A percentile compares a stretch with the other conserved stretches of the same genome.
phyloP scores from a whole-genome alignment of 2,329 filamentous ascomycete genomes.

The Arachnopeziza araneosa region DNA sequence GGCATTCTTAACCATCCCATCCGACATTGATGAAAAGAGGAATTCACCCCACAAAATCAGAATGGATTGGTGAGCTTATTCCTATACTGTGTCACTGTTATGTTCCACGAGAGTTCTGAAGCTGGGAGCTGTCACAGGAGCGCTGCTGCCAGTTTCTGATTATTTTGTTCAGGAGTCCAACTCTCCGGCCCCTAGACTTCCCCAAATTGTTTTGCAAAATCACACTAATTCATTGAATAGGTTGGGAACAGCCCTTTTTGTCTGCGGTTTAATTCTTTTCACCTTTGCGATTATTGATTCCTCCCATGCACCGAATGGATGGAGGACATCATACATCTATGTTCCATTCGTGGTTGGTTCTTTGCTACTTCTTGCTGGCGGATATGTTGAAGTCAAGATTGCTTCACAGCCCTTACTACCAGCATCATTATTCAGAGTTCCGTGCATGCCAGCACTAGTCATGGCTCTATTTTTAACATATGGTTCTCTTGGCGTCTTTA shows the following conservation, averaged over 20 bases:
- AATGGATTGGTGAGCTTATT: constrained; percentile 57
- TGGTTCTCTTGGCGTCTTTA: constrained; percentile 61
- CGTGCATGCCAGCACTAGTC: constrained; percentile 60
- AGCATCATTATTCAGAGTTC: constrained; percentile 61
- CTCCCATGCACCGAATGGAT: constrained; percentile 61
- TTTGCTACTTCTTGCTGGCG: constrained; percentile 51
- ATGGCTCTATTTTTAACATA: constrained; percentile 60
- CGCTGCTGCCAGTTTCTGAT: too few relatives aligned
- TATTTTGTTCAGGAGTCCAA: too few relatives aligned
- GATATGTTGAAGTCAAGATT: constrained; percentile 70
- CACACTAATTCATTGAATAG: too few relatives aligned
- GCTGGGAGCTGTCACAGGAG: too few relatives aligned
- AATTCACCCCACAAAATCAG: constrained; percentile 33
- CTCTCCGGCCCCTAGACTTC: too few relatives aligned
- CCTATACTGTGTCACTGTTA: too few relatives aligned
- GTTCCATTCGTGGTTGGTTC: constrained; percentile 58
- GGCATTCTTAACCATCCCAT: constrained; percentile 45
- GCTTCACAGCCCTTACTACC: constrained; percentile 64
- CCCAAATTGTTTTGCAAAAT: too few relatives aligned
- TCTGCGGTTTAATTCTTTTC: constrained; percentile 61
- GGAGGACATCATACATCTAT: constrained; percentile 69
- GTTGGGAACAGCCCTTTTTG: constrained; percentile 52
- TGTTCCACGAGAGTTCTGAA: too few relatives aligned
- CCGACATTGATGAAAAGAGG: constrained; percentile 36
- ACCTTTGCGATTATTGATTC: constrained; percentile 73